These are phyloP conservation scores for Hemisphaericaspora xylanilytica DNA, from an alignment of 1,139 yeast species.

Conservation along the genomic window DNA sequence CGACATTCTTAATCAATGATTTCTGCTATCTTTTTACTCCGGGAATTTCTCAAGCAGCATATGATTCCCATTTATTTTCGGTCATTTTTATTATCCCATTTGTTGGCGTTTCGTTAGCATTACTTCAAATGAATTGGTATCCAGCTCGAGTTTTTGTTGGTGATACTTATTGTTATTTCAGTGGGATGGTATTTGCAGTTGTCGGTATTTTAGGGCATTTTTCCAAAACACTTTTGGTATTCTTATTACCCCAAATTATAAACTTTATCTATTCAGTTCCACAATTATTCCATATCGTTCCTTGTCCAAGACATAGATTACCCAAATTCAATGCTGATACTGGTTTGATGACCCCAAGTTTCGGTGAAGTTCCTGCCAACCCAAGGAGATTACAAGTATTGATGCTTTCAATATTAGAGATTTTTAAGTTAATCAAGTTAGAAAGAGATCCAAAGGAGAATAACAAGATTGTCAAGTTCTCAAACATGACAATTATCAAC, in stretches of 20 bases:
- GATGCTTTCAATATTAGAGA: slow-evolving; percentile 36
- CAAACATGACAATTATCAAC: slow-evolving; percentile 87
- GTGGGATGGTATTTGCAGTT: slow-evolving; percentile 98
- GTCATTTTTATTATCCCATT: slow-evolving; percentile 80
- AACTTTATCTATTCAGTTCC: slow-evolving; percentile 89
- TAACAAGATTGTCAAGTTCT: slow-evolving; percentile 44
- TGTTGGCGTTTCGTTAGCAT: slow-evolving; percentile 76
- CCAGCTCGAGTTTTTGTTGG: slow-evolving; percentile 96
- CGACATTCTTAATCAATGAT: slow-evolving; percentile 74
- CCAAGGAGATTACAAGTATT: not conserved
- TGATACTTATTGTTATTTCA: slow-evolving; percentile 95
- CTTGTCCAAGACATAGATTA: slow-evolving; percentile 93
- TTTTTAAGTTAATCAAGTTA: slow-evolving; percentile 51
- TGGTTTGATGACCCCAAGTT: slow-evolving; percentile 73
- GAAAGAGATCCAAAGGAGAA: slow-evolving; percentile 31
- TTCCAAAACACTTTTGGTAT: slow-evolving; percentile 82
- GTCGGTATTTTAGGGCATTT: slow-evolving; percentile 96
- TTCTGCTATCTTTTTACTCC: slow-evolving; percentile 56
- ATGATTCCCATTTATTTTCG: slow-evolving; percentile 81
- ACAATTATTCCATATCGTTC: slow-evolving; percentile 79
- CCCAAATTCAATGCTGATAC: slow-evolving; percentile 70
- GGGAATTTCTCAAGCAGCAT: slow-evolving; percentile 53
- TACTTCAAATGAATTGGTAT: slow-evolving; percentile 79
- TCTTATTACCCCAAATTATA: slow-evolving; percentile 86
- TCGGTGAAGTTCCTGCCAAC: slow-evolving; percentile 29